Conservation (phyloP, 2,329 filamentous ascomycete genomes). For the Dactylonectria macrodidyma region DNA sequence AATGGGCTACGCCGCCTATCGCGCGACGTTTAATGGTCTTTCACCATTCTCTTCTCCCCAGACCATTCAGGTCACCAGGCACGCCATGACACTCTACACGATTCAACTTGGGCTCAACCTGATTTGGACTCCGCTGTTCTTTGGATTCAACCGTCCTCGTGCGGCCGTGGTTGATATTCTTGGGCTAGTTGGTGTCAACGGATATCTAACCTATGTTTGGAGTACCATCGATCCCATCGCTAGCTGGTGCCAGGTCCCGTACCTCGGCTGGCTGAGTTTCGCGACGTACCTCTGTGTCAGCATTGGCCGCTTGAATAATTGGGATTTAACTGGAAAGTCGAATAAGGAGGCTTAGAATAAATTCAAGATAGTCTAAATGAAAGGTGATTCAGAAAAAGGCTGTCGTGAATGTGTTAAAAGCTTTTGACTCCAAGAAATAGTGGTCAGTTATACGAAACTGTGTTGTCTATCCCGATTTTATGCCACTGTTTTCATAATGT, state of each 20-base stretch:
- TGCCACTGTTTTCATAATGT: neutral
- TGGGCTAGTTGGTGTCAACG: slow-evolving; percentile 78
- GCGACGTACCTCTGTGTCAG: slow-evolving; percentile 87
- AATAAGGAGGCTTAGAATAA: slow-evolving; percentile 41
- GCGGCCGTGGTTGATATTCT: slow-evolving; percentile 84
- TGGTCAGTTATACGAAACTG: neutral
- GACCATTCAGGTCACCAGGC: slow-evolving; percentile 72
- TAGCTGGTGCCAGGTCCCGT: slow-evolving; percentile 83
- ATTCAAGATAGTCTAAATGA: slow-evolving; percentile 40
- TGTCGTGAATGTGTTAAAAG: neutral
- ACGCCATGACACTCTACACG: slow-evolving; percentile 85
- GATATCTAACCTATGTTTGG: slow-evolving; percentile 84
- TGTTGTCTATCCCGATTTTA: neutral
- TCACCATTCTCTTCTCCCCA: slow-evolving; percentile 67
- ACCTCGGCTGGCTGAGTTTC: slow-evolving; percentile 88
- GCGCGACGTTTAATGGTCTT: slow-evolving; percentile 77
- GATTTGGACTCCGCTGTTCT: slow-evolving; percentile 94
- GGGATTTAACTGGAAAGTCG: slow-evolving; percentile 66
- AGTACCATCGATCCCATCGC: slow-evolving; percentile 79
- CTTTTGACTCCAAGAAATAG: neutral
- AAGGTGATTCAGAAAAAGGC: neutral
- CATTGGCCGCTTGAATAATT: slow-evolving; percentile 77
- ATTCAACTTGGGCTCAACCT: slow-evolving; percentile 89
- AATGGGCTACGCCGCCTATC: slow-evolving; percentile 93
- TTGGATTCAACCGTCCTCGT: slow-evolving; percentile 80